Base-by-base conservation (phyloP, 2,329 filamentous ascomycete species). In the Phaeosphaeriaceae sp. region DNA sequence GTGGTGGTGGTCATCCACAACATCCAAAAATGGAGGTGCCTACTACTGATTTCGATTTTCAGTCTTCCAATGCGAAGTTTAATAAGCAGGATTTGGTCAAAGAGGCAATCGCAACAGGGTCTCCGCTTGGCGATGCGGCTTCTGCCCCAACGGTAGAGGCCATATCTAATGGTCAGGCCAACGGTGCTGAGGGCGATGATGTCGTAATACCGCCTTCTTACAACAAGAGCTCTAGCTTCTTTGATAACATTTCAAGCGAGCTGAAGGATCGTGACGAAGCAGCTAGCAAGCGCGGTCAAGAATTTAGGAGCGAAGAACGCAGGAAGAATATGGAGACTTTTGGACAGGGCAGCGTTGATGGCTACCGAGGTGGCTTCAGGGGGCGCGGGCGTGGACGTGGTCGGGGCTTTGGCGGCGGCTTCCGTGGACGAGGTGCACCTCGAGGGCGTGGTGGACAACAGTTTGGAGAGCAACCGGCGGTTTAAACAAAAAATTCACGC, bases 261-360 rank as follows among this genome's bases (percentile, higher is more conserved):
- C 83, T 90, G 54, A 95, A 89, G 73, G 94, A 99, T 59, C 86
- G 94, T 35, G 86, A 90, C 42, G 90, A 93, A 54, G 87, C 86
- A 32, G 80, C 74, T 26, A 70, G 79, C 34, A 82, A 82, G 4
- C 82, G 85, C 55, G 92, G 91, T 26, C 86, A 89, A 39, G 91
- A 96, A 72, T 95, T 94, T 86, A 87, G 94, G 45, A 88, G 87
- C 32, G 92, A 97, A 73, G 94, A 97, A 72, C 90, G 96, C 71
- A 91, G 88, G 73, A 92, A 91, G 77, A 97, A 97, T 71, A 89
- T 99, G 68, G 94, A 99, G 77, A 99, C 94, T 0, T 99, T 99
- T 62, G 94, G 94, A 7, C 92, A 97, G 73, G 92, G 92, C 44
- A 97, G 92, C 61, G 92, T 99, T 17, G 94, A 99, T 63, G 87